A percentile compares a stretch with the other conserved stretches of the same genome.
phyloP scores from a whole-genome alignment of 176 grass and related monocot genomes.

The Musa itinerans region DNA sequence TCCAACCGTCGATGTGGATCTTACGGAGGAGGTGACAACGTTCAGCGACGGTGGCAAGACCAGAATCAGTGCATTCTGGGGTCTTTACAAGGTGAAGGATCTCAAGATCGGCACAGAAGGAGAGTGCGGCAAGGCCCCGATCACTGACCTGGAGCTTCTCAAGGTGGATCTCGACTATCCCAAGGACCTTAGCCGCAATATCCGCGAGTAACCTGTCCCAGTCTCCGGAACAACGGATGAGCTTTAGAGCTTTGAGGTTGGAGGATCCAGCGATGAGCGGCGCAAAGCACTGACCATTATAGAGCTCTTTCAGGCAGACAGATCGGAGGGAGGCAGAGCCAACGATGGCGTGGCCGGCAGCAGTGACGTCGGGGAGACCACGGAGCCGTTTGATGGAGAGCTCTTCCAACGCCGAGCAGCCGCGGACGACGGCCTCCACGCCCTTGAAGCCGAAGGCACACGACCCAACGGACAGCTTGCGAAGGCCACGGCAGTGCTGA shows the following conservation, averaged over 20 bases:
- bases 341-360: neutral
- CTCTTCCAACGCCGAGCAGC: neutral
- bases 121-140: slow-evolving; percentile 1
- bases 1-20: slow-evolving; percentile 6
- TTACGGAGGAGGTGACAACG: slow-evolving; percentile 3
- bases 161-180: neutral
- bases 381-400: slow-evolving; percentile 13
- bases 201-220: neutral
- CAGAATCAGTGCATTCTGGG: slow-evolving; percentile 4
- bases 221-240: slow-evolving; percentile 1
- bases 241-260: slow-evolving; percentile 3
- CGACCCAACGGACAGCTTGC: neutral
- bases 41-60: neutral
- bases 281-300: neutral
- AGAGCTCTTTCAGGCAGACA: slow-evolving; percentile 8
- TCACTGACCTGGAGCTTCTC: slow-evolving; percentile 13
- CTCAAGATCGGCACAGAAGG: neutral
- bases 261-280: neutral
- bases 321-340: slow-evolving; percentile 1
- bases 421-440: neutral
- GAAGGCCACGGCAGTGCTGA: neutral
- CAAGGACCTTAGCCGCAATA: neutral
- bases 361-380: neutral
- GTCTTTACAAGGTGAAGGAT: slow-evolving; percentile 3
- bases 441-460: slow-evolving; percentile 6